Percentiles rank a stretch among this genome's conserved stretches.
phyloP scores from a whole-genome alignment of 2,329 filamentous ascomycete genomes.

The Plenodomus biglobosus region DNA sequence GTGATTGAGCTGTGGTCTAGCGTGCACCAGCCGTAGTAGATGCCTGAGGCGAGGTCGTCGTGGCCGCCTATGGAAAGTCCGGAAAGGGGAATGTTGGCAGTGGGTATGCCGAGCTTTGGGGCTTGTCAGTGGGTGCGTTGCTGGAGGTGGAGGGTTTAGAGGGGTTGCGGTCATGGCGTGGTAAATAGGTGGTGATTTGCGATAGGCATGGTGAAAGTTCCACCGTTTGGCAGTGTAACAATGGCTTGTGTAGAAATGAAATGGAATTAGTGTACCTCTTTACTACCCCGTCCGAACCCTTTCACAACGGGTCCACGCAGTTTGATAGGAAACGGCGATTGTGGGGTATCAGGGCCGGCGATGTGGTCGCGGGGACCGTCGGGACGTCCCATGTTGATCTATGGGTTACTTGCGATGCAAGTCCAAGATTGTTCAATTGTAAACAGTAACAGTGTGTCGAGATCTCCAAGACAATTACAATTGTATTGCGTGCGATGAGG shows the following conservation, averaged over 20 bases:
- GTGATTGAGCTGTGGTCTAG: conserved; percentile 56
- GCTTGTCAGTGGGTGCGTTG: conserved; percentile 3
- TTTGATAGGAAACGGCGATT: conserved; percentile 76
- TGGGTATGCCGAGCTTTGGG: conserved; percentile 89
- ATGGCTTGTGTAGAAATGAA: background rate
- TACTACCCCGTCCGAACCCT: conserved; percentile 91
- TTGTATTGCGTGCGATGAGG: background rate
- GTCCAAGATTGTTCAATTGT: background rate
- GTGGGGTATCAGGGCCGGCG: conserved; percentile 71
- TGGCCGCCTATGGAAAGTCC: conserved; percentile 70
- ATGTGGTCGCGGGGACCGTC: conserved; percentile 49
- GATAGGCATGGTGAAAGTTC: too few species aligned
- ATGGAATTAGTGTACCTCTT: conserved; percentile 63
- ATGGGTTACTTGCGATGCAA: too few species aligned
- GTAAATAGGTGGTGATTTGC: too few species aligned
- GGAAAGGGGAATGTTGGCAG: conserved; percentile 77
- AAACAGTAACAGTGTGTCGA: too few species aligned
- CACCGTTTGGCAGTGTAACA: too few species aligned
- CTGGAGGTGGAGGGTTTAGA: background rate
- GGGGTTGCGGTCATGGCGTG: too few species aligned
- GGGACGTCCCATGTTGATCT: conserved; percentile 28
- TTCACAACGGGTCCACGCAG: conserved; percentile 87
- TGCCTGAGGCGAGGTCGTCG: conserved; percentile 68
- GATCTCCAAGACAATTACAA: too few species aligned
- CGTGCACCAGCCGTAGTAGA: conserved; percentile 92